These are phyloP conservation scores for Plasmodium gonderi DNA, from an alignment of 169 alveolate genomes.

Conservation along the genomic window DNA sequence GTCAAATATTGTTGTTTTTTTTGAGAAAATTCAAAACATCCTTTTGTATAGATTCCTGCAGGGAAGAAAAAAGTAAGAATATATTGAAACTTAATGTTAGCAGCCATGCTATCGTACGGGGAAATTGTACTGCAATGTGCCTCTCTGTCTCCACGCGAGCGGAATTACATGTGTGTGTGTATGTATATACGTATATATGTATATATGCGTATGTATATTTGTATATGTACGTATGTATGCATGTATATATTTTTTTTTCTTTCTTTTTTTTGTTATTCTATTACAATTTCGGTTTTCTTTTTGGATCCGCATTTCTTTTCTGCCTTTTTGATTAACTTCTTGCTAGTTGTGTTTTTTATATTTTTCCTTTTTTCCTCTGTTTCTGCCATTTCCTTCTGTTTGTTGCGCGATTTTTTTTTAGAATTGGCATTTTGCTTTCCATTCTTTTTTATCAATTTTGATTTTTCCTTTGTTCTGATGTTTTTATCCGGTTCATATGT, in stretches of 20 bases:
- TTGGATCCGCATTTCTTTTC: conserved; percentile 7
- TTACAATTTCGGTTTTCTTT: neutral
- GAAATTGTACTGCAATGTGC: neutral
- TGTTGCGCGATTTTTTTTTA: neutral
- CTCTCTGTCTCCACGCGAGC: neutral
- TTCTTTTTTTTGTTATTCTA: neutral
- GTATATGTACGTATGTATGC: neutral
- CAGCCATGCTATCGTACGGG: neutral
- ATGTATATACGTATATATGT: too few relatives aligned
- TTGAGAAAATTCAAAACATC: conserved; percentile 63
- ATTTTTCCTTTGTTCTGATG: conserved; percentile 1
- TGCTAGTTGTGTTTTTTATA: conserved; percentile 9
- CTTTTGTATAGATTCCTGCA: conserved; percentile 56
- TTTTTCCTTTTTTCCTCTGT: conserved; percentile 2
- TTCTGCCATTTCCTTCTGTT: neutral
- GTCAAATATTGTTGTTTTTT: neutral
- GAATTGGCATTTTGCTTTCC: neutral
- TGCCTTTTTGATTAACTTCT: neutral
- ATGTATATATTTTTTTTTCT: neutral
- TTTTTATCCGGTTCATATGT: neutral
- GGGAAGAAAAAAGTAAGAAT: neutral
- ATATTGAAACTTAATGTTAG: neutral
- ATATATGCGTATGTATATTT: too few relatives aligned
- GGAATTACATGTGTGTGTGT: neutral
- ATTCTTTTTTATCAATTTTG: neutral